Evolutionary conservation across 2,329 filamentous ascomycete genomes (phyloP).

Genomic region (Aureobasidium namibiae): DNA sequence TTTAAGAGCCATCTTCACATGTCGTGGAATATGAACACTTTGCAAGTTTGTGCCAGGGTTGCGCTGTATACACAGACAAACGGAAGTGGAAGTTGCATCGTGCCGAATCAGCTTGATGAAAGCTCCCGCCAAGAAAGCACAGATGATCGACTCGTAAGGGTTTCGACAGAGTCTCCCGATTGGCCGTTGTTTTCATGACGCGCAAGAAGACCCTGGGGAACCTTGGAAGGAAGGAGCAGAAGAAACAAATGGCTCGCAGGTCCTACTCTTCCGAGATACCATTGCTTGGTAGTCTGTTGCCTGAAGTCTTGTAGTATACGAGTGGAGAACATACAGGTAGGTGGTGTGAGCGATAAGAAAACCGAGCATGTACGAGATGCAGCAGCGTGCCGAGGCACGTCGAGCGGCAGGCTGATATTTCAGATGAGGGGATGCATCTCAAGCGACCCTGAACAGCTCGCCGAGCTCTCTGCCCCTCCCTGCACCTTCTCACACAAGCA

Average conservation of each 20-base stretch:
- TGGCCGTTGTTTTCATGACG: neutral
- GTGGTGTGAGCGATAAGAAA: neutral
- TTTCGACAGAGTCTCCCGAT: neutral
- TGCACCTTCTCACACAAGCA: neutral
- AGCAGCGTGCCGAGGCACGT: neutral
- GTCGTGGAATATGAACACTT: too few relatives aligned
- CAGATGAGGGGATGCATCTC: conserved; percentile 7
- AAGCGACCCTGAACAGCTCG: neutral
- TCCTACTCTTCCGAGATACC: neutral
- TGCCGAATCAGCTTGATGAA: neutral
- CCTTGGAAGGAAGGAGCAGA: neutral
- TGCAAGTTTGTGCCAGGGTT: neutral
- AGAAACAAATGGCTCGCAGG: neutral
- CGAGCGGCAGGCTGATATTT: neutral
- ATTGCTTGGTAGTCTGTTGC: neutral
- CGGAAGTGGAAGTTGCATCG: neutral
- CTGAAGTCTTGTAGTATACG: too few relatives aligned
- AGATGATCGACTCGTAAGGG: neutral
- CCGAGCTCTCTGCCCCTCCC: neutral
- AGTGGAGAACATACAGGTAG: neutral
- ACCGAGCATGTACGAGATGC: neutral
- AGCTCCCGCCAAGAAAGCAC: neutral
- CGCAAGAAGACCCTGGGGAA: neutral
- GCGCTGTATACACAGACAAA: neutral
- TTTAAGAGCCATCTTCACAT: neutral